These are phyloP conservation scores for Lodderomyces margitis DNA, from an alignment of 1,139 yeast genomes.

Conservation along the genomic window DNA sequence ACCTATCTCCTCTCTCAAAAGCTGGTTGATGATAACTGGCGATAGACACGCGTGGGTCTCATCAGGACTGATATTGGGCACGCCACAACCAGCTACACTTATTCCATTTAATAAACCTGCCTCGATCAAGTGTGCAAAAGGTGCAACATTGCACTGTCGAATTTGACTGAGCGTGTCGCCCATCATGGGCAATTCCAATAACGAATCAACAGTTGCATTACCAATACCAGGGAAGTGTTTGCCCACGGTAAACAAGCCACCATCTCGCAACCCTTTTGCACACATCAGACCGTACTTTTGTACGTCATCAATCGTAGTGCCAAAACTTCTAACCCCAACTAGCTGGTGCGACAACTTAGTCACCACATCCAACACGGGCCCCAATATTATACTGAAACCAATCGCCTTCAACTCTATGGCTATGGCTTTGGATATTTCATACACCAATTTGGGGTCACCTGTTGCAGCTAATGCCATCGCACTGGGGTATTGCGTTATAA, in stretches of 20 bases:
- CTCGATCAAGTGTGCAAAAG: conserved; percentile 51
- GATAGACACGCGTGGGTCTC: conserved; percentile 65
- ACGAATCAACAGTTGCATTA: conserved; percentile 56
- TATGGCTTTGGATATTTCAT: conserved; percentile 54
- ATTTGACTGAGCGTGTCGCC: conserved; percentile 57
- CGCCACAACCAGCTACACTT: conserved; percentile 66
- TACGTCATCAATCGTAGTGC: conserved; percentile 60
- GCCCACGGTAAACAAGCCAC: conserved; percentile 57
- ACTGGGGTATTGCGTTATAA: conserved; percentile 60
- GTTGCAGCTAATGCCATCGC: conserved; percentile 67
- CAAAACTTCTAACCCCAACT: conserved; percentile 64
- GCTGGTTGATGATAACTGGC: conserved; percentile 53
- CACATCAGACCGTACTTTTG: conserved; percentile 53
- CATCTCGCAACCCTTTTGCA: conserved; percentile 54
- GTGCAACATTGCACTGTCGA: conserved; percentile 49
- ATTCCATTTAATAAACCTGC: conserved; percentile 54
- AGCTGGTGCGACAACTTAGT: conserved; percentile 56
- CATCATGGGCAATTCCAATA: conserved; percentile 59
- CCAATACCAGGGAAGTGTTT: conserved; percentile 73
- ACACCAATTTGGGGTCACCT: conserved; percentile 49
- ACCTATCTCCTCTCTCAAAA: conserved; percentile 51
- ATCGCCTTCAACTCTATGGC: conserved; percentile 53
- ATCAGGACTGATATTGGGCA: conserved; percentile 61
- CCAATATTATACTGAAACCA: conserved; percentile 58
- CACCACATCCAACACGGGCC: conserved; percentile 65